These are phyloP conservation scores for Toxicodendron radicans DNA, from an alignment of 345 rosid genomes.

Conservation along the genomic window DNA sequence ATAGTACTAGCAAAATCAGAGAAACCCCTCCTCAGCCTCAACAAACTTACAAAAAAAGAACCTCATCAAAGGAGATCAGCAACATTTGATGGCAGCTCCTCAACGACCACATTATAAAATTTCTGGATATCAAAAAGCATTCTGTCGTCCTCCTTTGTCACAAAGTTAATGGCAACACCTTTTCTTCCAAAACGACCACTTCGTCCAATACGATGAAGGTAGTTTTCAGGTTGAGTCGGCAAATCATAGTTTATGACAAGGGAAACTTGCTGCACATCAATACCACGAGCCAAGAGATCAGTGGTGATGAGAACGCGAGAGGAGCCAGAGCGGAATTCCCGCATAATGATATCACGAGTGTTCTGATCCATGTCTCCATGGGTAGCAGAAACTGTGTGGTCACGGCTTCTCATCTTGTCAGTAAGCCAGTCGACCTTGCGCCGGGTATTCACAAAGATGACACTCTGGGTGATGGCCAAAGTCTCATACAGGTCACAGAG, in stretches of 20 bases:
- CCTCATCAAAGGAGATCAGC: constrained; percentile 60
- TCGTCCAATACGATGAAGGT: constrained; percentile 83
- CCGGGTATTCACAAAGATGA: constrained; percentile 84
- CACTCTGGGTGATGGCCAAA: constrained; percentile 84
- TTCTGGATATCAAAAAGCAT: constrained; percentile 72
- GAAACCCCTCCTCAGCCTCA: constrained; percentile 28
- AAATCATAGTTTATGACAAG: constrained; percentile 82
- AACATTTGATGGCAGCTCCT: constrained; percentile 65
- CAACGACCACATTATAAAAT: constrained; percentile 61
- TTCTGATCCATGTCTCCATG: constrained; percentile 97
- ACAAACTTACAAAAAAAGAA: constrained; percentile 29
- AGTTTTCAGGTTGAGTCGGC: constrained; percentile 88
- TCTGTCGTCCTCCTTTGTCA: constrained; percentile 64
- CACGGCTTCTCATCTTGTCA: constrained; percentile 76
- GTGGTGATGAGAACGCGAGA: constrained; percentile 88
- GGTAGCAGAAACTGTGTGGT: constrained; percentile 90
- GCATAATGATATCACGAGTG: constrained; percentile 83
- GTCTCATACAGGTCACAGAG: constrained; percentile 85
- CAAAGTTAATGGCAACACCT: constrained; percentile 81
- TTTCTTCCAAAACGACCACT: constrained; percentile 89
- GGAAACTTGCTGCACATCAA: constrained; percentile 92
- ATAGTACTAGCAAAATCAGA: constrained; percentile 33
- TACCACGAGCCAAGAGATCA: constrained; percentile 83
- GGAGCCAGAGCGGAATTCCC: constrained; percentile 82
- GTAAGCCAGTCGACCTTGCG: constrained; percentile 95